A percentile compares a stretch with the other conserved stretches of the same genome.
These are phyloP conservation scores for Sorghum bicolor DNA, from an alignment of 176 grass and related monocot species.

Conservation along the genomic window Sorghum_bicolor_NCBIv3 NC_012876.2:59361001-59361500, in stretches of 20 bases:
- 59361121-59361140: neutral
- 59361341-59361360: neutral
- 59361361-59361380: neutral
- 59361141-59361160: neutral
- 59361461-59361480: conserved; percentile 72
- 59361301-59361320: neutral
- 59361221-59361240: neutral
- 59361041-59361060: neutral
- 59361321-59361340: neutral
- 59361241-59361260: neutral
- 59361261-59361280: neutral
- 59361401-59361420: neutral
- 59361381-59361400: neutral
- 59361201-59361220: neutral
- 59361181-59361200: neutral
- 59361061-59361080: neutral
- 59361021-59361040: neutral
- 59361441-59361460: conserved; percentile 64
- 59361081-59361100: neutral
- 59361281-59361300: neutral
- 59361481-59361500: conserved; percentile 59
- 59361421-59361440: conserved; percentile 60
- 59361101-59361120: neutral
- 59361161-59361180: neutral
- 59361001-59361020: neutral